Evolutionary conservation across 2,329 filamentous ascomycete species (phyloP), one percentile per base, ranked within the genome.

Genomic region (Talaromyces sp.): DNA sequence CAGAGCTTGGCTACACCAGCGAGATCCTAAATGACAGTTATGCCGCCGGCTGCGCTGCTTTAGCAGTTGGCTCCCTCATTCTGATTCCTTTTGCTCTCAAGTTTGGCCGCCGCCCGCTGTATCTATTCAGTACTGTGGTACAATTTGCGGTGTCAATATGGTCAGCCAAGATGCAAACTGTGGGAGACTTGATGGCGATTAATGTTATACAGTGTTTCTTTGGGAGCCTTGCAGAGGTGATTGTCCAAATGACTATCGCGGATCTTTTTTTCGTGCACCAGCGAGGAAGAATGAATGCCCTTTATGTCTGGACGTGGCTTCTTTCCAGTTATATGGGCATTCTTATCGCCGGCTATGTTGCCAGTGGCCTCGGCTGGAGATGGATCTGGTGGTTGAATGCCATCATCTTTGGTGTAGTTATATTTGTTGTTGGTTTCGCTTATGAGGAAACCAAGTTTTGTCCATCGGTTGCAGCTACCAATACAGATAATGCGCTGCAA

Each of bases 181-280:
- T 74, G 1, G 77, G 70, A 0, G 83, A 85, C 47, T 70, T 82
- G 50, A 78, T 82, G 70, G 69, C 76, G 0, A 75, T 78, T 41
- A 83, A 84, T 67, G 68, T 81, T 0, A 58, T 84, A 19, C 72
- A 72, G 19, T 79, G 82, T 43, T 73, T 82, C 27, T 70, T 78
- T 5, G 82, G 82, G 2, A 78, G 80, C 8, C 65, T 82, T 0
- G 73, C 73, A 31, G 82, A 84, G 69, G 74, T 75, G 0, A 72
- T 83, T 33, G 77, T 82, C 0, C 80, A 82, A 62, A 80, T 83
- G 72, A 83, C 81, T 0, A 76, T 83, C 11, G 76, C 77, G 11
- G 81, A 83, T 67, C 64, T 84, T 52, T 83, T 79, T 71, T 84
- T 83, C 65, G 76, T 83, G 3, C 82, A 83, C 56, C 74, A 84